phyloP scores from a whole-genome alignment of 2,329 filamentous ascomycete genomes.

The Fusarium tanahbumbuense region DNA sequence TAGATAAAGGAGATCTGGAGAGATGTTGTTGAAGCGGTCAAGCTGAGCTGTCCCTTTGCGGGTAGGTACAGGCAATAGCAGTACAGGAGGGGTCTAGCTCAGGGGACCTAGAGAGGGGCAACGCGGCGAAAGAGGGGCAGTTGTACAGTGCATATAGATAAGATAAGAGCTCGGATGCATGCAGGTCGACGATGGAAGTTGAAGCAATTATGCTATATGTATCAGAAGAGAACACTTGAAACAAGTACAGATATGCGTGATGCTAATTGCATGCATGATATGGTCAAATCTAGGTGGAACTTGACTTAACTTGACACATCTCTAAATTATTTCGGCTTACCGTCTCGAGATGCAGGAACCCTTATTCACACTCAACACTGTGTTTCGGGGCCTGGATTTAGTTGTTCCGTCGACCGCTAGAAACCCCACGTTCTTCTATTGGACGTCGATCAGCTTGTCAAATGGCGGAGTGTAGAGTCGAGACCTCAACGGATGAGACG shows the following conservation, averaged over 20 bases:
- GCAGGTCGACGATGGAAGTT: neutral
- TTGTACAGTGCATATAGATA: constrained; percentile 46
- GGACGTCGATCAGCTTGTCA: constrained; percentile 8
- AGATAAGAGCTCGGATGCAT: constrained; percentile 26
- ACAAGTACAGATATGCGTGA: neutral
- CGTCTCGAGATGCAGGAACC: neutral
- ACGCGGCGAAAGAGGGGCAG: constrained; percentile 44
- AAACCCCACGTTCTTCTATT: constrained; percentile 32
- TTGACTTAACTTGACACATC: too few relatives aligned
- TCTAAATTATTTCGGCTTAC: neutral
- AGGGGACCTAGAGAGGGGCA: constrained; percentile 38
- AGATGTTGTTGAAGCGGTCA: constrained; percentile 44
- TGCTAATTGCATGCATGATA: neutral
- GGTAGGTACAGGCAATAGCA: constrained; percentile 29
- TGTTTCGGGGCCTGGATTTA: constrained; percentile 34
- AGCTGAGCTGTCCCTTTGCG: constrained; percentile 42
- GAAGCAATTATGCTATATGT: neutral
- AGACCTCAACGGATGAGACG: constrained; percentile 33
- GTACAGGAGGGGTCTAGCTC: constrained; percentile 40
- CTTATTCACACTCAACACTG: constrained; percentile 21
- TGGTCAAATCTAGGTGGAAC: neutral
- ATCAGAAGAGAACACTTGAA: neutral
- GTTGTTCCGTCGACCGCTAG: constrained; percentile 38
- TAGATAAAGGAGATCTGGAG: constrained; percentile 25
- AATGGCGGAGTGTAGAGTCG: constrained; percentile 22